These are phyloP conservation scores for Termitomyces bulborhizus DNA, from an alignment of 768 basidiomycete species.

Conservation along the genomic window DNA sequence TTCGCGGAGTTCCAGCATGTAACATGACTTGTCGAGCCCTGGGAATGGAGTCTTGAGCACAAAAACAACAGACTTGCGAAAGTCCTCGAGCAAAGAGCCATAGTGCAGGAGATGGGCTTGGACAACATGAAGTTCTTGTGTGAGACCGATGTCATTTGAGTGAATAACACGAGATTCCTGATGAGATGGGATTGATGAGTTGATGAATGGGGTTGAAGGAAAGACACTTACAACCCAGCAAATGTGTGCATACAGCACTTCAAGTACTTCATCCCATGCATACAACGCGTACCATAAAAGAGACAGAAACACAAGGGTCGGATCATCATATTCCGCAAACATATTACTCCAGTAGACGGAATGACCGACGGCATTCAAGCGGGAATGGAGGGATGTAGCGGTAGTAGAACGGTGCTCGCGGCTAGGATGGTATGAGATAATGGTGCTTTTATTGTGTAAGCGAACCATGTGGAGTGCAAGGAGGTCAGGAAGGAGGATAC, in stretches of 20 bases:
- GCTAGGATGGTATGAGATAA: constrained; percentile 38
- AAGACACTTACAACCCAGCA: constrained; percentile 32
- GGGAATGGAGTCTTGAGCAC: constrained; percentile 44
- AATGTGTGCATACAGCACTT: constrained; percentile 44
- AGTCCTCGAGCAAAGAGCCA: constrained; percentile 45
- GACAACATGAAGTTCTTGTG: constrained; percentile 48
- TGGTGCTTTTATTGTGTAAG: constrained; percentile 26
- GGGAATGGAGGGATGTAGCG: constrained; percentile 27
- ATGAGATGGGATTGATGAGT: not conserved
- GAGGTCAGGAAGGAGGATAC: constrained; percentile 37
- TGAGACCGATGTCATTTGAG: constrained; percentile 35
- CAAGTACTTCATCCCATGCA: constrained; percentile 55
- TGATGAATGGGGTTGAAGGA: constrained; percentile 2
- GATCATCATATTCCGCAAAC: constrained; percentile 35
- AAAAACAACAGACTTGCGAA: constrained; percentile 45
- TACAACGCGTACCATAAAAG: constrained; percentile 56
- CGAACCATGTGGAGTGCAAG: constrained; percentile 53
- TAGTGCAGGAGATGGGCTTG: constrained; percentile 56
- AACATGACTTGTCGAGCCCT: constrained; percentile 24
- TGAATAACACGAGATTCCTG: constrained; percentile 41
- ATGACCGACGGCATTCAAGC: constrained; percentile 30
- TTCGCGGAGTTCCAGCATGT: constrained; percentile 10
- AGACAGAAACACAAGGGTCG: constrained; percentile 48
- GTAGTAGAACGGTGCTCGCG: constrained; percentile 26
- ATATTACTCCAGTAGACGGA: constrained; percentile 43